Conservation (phyloP, 2,329 filamentous ascomycete genomes). For the Chalaropsis thielavioides region DNA sequence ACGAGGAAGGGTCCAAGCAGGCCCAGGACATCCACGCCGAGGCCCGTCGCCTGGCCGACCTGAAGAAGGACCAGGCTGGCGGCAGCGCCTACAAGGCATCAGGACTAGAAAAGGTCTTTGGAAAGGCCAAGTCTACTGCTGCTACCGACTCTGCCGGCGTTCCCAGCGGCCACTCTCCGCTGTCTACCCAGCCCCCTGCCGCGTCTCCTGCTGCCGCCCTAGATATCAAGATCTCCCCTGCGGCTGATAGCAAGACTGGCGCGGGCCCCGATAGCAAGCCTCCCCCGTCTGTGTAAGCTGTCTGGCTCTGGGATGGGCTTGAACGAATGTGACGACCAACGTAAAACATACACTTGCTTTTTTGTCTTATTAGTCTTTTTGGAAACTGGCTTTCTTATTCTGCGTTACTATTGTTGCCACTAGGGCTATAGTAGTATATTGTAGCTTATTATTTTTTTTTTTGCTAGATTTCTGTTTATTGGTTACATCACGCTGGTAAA, state of each 20-base stretch:
- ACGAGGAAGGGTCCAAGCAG: slow-evolving; percentile 70
- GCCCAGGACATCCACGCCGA: slow-evolving; percentile 88
- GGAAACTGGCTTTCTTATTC: not conserved
- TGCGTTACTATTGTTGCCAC: not conserved
- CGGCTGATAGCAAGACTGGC: not conserved
- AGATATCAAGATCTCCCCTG: not conserved
- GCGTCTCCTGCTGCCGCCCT: not conserved
- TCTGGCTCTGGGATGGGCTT: not conserved
- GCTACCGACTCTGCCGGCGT: slow-evolving; percentile 15
- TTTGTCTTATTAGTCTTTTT: not conserved
- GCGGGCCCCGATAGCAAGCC: not conserved
- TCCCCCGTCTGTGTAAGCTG: not conserved
- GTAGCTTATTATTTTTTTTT: not conserved
- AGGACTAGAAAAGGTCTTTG: slow-evolving; percentile 43
- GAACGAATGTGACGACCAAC: not conserved
- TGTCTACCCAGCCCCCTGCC: slow-evolving; percentile 10
- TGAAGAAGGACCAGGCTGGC: slow-evolving; percentile 58
- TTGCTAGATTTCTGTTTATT: not conserved
- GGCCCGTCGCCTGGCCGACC: slow-evolving; percentile 70
- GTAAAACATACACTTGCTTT: not conserved
- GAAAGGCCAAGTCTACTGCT: slow-evolving; percentile 31
- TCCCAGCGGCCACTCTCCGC: slow-evolving; percentile 14
- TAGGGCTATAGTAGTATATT: not conserved
- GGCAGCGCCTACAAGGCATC: slow-evolving; percentile 45
- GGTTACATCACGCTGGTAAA: not conserved